Base-by-base conservation (phyloP, 306 rosid species). In the Rosa persica region DNA sequence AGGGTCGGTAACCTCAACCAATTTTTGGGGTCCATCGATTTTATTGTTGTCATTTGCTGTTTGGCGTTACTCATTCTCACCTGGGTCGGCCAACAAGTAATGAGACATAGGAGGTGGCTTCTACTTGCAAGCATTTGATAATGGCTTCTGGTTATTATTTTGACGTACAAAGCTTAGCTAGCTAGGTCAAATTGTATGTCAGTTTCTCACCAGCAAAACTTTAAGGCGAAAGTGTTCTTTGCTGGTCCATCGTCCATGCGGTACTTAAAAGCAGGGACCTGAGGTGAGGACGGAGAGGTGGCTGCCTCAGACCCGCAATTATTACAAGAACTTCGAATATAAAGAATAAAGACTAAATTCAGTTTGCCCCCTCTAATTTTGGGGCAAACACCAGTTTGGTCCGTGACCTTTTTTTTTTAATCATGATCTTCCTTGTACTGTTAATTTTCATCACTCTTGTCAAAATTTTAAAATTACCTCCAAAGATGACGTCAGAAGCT, bases 71-170 rank as follows among this genome's bases (percentile, higher is more conserved):
- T 73, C 46, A 72, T 78, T 77, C 79, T 78, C 73, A 52, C 42
- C 23, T 48, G 42, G 82, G 89, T 89, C 89, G 90, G 91, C 91
- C 85, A 81, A 81, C 92, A 86, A 83, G 76, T 83, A 87, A 89
- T 80, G 78, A 79, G 88, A 89, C 90, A 80, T 72, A 12, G 54
- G 61, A 76, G 82, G 42, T 78, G 83, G 78, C 80, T 40, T 34
- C 40, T 12, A 34, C 17, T 10, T 25, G 40, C n/a, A 62, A 30
- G 20, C 19, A 62, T 62, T 15, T 62, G 39, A 55, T 54, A 54
- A 54, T 55, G 64, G 64, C 2, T 19, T 19, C 58, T 52, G 60
- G 60, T 52, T 52, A 52, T 52, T 52, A 52, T 52, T 9, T 52
- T 52, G 58, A 30, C 36, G 36, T 30, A 52, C 10, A 51, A 51